Percentiles rank a stretch among this genome's conserved stretches.
These are phyloP conservation scores for Hypoxylon fuscum DNA, from an alignment of 495 filamentous ascomycete species.

Conservation along the genomic window DNA sequence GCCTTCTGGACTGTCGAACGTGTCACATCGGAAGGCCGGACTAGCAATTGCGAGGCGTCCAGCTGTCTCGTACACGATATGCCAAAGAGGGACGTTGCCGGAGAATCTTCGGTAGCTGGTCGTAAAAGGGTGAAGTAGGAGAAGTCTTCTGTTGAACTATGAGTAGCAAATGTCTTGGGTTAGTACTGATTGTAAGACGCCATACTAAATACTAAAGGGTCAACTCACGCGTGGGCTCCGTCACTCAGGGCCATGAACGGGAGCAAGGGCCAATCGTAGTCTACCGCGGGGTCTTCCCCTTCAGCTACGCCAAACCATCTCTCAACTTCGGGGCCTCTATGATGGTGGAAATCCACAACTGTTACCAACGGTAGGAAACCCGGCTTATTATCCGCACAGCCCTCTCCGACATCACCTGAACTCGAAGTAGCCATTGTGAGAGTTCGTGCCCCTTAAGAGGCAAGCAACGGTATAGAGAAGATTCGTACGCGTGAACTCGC, in stretches of 20 bases:
- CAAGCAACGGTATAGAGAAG: background rate
- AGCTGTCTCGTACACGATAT: constrained; percentile 95
- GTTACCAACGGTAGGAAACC: constrained; percentile 74
- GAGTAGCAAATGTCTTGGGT: constrained; percentile 12
- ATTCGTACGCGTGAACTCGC: constrained; percentile 8
- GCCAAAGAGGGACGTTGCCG: constrained; percentile 90
- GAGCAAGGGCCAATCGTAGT: constrained; percentile 91
- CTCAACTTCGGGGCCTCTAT: constrained; percentile 94
- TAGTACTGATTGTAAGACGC: background rate
- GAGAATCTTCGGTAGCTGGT: constrained; percentile 62
- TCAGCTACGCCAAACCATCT: constrained; percentile 84
- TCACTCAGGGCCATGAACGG: constrained; percentile 99
- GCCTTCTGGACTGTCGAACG: constrained; percentile 97
- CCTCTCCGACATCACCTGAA: constrained; percentile 15
- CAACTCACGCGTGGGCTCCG: constrained; percentile 87
- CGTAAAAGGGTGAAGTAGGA: constrained; percentile 95
- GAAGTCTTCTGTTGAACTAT: constrained; percentile 89
- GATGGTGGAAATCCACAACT: constrained; percentile 97
- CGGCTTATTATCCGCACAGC: constrained; percentile 5
- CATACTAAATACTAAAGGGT: background rate
- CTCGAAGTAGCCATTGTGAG: constrained; percentile 33
- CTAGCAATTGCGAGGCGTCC: constrained; percentile 77
- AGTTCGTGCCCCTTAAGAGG: background rate
- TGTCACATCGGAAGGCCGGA: constrained; percentile 87
- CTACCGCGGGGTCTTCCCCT: constrained; percentile 78